phyloP scores from a whole-genome alignment of 2,329 filamentous ascomycete genomes.

The Stagonosporopsis chrysanthemi region DNA sequence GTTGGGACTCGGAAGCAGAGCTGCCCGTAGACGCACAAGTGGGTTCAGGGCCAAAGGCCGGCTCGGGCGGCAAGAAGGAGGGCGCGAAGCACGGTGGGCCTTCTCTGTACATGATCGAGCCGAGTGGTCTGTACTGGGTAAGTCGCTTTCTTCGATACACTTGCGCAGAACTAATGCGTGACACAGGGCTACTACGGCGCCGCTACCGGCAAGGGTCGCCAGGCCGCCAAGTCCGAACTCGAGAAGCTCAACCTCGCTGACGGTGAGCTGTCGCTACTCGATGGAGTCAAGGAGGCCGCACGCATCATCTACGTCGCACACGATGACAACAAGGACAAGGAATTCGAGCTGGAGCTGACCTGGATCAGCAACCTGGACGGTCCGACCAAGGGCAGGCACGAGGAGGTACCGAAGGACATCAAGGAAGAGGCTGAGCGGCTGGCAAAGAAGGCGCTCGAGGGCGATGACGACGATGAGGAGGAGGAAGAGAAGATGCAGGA shows the following conservation, averaged over 20 bases:
- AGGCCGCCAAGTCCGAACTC: conserved; percentile 96
- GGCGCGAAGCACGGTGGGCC: conserved; percentile 84
- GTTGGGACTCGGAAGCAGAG: conserved; percentile 90
- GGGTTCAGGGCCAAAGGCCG: conserved; percentile 77
- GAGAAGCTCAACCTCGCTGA: conserved; percentile 93
- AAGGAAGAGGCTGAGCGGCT: conserved; percentile 90
- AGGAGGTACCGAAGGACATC: conserved; percentile 91
- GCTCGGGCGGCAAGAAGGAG: conserved; percentile 82
- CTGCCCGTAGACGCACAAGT: conserved; percentile 89
- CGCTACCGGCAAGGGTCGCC: conserved; percentile 94
- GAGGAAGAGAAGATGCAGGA: conserved; percentile 93
- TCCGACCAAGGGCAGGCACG: conserved; percentile 89
- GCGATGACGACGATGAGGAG: conserved; percentile 83
- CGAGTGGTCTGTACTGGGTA: conserved; percentile 93
- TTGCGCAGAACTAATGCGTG: conserved; percentile 7
- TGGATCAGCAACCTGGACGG: conserved; percentile 90
- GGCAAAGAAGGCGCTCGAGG: conserved; percentile 88
- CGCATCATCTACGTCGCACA: conserved; percentile 97
- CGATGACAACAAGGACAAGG: conserved; percentile 99
- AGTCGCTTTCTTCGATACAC: conserved; percentile 17
- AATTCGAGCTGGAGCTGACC: conserved; percentile 98
- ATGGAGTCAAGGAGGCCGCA: conserved; percentile 95
- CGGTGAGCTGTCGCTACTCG: conserved; percentile 77
- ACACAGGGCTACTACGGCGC: conserved; percentile 90
- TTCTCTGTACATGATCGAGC: conserved; percentile 98